Evolutionary conservation across 495 filamentous ascomycete species (phyloP), one percentile per base, ranked within the genome.

Genomic region (Symbiotaphrina buchneri): DNA sequence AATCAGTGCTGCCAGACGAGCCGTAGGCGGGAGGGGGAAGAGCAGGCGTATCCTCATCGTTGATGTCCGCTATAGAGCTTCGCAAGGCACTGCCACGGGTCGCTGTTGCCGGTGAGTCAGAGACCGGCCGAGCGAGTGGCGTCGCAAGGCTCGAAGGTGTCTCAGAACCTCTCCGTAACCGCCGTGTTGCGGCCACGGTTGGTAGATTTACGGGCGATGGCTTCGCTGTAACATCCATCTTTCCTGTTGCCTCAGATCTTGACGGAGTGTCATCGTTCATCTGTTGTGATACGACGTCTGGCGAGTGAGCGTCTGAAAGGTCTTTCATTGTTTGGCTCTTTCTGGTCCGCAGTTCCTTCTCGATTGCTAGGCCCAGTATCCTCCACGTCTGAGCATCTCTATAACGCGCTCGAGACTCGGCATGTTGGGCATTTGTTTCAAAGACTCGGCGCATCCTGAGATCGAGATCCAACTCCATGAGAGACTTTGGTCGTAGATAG

Each of bases 91-190:
- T n/a, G n/a, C n/a, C n/a, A n/a, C n/a, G n/a, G n/a, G n/a, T n/a
- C n/a, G n/a, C n/a, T 19, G 11, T 47, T 22, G 24, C 22, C 10
- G 31, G 29, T 18, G 55, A 54, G 31, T 69, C 68, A 3, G 60
- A 54, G 22, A 75, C 50, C 4, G 80, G 78, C 16, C 68, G 62
- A 4, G 69, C 80, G 25, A 85, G 55, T 1, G 81, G 81, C 0
- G 81, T 91, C 8, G 74, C 63, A 43, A 80, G 64, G 35, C 75
- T 81, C 1, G 80, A 87, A n/a, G n/a, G n/a, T n/a, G n/a, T n/a
- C n/a, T n/a, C n/a, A n/a, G n/a, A n/a, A n/a, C n/a, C n/a, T n/a
- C n/a, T n/a, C n/a, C n/a, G n/a, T n/a, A n/a, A n/a, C n/a, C n/a
- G n/a, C 13, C 22, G 22, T 7, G 22, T 25, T 13, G 22, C 22